Evolutionary conservation across 1,284 basidiomycete genomes (phyloP).

Genomic region (Fomitopsis palustris): DNA sequence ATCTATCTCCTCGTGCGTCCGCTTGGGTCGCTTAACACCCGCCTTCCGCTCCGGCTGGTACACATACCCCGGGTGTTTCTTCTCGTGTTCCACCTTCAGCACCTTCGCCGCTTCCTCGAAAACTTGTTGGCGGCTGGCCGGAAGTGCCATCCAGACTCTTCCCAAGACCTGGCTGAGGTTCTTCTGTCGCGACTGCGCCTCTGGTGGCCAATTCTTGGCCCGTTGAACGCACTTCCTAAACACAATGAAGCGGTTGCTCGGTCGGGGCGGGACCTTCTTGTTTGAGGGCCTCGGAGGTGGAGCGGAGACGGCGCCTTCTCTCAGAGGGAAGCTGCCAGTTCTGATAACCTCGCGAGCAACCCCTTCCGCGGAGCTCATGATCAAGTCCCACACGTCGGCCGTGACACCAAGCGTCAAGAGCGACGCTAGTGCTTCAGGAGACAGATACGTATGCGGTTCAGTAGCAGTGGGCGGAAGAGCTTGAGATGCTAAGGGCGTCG

Average conservation of each 20-base stretch:
- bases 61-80: conserved; percentile 42
- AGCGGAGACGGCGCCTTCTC: too few species aligned
- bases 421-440: too few species aligned
- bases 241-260: background rate
- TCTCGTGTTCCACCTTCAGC: conserved; percentile 34
- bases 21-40: conserved; percentile 7
- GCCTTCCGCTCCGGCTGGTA: conserved; percentile 37
- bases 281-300: too few species aligned
- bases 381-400: too few species aligned
- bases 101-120: conserved; percentile 30
- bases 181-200: background rate
- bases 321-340: too few species aligned
- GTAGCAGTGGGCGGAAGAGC: too few species aligned
- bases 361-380: too few species aligned
- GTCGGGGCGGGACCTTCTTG: background rate
- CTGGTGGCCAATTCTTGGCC: background rate
- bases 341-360: too few species aligned
- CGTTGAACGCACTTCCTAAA: background rate
- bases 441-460: too few species aligned
- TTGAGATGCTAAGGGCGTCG: too few species aligned
- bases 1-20: background rate
- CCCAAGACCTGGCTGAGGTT: conserved; percentile 54
- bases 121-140: background rate
- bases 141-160: conserved; percentile 48
- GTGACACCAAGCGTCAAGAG: too few species aligned